Percentiles rank a stretch among this genome's conserved stretches.
Evolutionary conservation across 768 basidiomycete species (phyloP).

Genomic region (Xerocomellus intermedius): DNA sequence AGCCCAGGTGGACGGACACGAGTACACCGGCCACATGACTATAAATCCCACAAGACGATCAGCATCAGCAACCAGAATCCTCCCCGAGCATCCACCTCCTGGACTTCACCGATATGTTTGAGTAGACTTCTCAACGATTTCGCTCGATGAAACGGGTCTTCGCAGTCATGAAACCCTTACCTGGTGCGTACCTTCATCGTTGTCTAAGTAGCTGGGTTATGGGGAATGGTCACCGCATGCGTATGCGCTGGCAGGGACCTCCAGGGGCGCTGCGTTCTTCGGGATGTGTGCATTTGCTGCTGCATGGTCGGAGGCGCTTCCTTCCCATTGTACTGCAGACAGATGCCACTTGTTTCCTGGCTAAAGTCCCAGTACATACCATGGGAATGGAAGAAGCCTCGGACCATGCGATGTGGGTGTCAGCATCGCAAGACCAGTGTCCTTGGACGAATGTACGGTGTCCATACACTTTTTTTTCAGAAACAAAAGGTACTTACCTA

Average conservation of each 20-base stretch:
- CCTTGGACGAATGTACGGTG: background rate
- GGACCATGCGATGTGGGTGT: constrained; percentile 36
- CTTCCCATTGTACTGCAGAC: constrained; percentile 36
- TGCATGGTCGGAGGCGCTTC: constrained; percentile 39
- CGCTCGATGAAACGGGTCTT: background rate
- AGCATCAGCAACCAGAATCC: constrained; percentile 16
- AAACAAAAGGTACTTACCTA: constrained; percentile 3
- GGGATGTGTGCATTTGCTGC: constrained; percentile 24
- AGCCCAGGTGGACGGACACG: constrained; percentile 14
- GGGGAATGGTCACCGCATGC: constrained; percentile 5
- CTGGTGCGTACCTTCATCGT: constrained; percentile 16
- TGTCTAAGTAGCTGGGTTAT: constrained; percentile 16
- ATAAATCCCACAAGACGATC: constrained; percentile 21
- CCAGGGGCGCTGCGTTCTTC: constrained; percentile 17
- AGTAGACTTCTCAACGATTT: background rate
- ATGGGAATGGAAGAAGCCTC: constrained; percentile 56
- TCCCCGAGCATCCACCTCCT: constrained; percentile 9
- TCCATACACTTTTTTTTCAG: background rate
- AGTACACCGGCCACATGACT: constrained; percentile 17
- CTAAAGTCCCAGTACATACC: constrained; percentile 43
- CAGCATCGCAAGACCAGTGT: constrained; percentile 25
- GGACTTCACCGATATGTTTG: background rate
- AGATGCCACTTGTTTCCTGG: constrained; percentile 31
- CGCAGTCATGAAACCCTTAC: background rate
- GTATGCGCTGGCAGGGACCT: background rate